phyloP scores from a whole-genome alignment of 2,329 filamentous ascomycete genomes.

The Harringtonia lauricola region DNA sequence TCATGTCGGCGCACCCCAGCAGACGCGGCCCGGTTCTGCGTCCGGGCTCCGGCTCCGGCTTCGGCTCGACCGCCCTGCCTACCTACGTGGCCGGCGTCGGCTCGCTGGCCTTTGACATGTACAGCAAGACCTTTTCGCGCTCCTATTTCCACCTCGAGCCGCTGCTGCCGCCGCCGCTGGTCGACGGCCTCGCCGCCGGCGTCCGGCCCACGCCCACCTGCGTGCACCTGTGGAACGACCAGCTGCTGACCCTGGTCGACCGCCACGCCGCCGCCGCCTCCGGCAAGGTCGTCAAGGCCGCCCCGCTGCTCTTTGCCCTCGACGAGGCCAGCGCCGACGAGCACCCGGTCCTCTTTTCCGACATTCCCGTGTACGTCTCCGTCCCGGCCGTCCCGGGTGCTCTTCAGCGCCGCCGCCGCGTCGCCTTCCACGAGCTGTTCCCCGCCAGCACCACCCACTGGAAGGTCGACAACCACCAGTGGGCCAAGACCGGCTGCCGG shows the following conservation, averaged over 20 bases:
- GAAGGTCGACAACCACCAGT: slow-evolving; percentile 9
- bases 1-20: not conserved
- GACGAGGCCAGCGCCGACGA: slow-evolving; percentile 6
- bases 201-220: not conserved
- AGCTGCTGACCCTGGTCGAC: slow-evolving; percentile 9
- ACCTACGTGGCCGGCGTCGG: not conserved
- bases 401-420: not conserved
- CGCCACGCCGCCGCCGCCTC: slow-evolving; percentile 5
- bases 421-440: slow-evolving; percentile 2
- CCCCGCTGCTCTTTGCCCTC: slow-evolving; percentile 10
- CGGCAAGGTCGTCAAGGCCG: slow-evolving; percentile 5
- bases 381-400: not conserved
- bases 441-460: slow-evolving; percentile 2
- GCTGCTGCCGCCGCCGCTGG: not conserved
- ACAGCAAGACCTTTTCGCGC: slow-evolving; percentile 5
- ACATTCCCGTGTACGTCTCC: slow-evolving; percentile 7
- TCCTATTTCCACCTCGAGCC: slow-evolving; percentile 7
- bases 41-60: no score
- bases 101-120: slow-evolving; percentile 10
- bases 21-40: not conserved
- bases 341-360: slow-evolving; percentile 3
- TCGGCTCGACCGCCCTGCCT: no score
- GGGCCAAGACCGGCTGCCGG: slow-evolving; percentile 5
- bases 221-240: slow-evolving; percentile 12
- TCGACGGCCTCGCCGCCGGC: not conserved